A percentile compares a stretch with the other conserved stretches of the same genome.
These are phyloP conservation scores for Penicillium griseofulvum DNA, from an alignment of 2,329 filamentous ascomycete genomes.

Conservation along the genomic window DNA sequence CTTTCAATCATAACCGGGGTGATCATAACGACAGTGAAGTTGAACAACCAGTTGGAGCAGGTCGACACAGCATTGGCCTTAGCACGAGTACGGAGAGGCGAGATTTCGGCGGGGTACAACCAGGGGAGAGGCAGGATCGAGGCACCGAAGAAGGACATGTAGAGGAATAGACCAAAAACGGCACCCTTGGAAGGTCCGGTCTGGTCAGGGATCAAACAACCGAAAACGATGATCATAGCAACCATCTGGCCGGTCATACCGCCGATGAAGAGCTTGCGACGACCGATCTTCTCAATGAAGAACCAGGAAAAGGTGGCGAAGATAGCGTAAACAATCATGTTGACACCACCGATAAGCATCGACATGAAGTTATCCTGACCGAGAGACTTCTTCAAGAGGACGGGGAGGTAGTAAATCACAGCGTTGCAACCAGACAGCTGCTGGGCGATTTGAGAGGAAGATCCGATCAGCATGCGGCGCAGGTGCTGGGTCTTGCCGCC, in stretches of 20 bases:
- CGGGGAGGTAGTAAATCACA: constrained; percentile 50
- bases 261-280: constrained; percentile 43
- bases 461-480: constrained; percentile 42
- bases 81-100: constrained; percentile 55
- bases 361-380: constrained; percentile 44
- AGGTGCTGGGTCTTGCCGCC: constrained; percentile 41
- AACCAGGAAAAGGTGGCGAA: constrained; percentile 49
- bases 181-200: constrained; percentile 35
- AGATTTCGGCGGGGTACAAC: constrained; percentile 53
- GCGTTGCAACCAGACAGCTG: constrained; percentile 53
- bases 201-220: constrained; percentile 35
- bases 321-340: constrained; percentile 49
- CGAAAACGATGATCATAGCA: constrained; percentile 42
- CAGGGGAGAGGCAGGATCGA: constrained; percentile 65
- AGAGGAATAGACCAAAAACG: constrained; percentile 64
- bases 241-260: constrained; percentile 41
- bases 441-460: constrained; percentile 45
- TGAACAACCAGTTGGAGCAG: constrained; percentile 56
- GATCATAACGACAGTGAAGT: constrained; percentile 55
- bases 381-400: constrained; percentile 49
- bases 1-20: constrained; percentile 42
- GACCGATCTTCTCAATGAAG: constrained; percentile 50
- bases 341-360: constrained; percentile 53
- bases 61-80: constrained; percentile 57
- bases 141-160: constrained; percentile 67